Evolutionary conservation across 306 rosid species (phyloP).

Genomic region (Cicer yamashitae): DNA sequence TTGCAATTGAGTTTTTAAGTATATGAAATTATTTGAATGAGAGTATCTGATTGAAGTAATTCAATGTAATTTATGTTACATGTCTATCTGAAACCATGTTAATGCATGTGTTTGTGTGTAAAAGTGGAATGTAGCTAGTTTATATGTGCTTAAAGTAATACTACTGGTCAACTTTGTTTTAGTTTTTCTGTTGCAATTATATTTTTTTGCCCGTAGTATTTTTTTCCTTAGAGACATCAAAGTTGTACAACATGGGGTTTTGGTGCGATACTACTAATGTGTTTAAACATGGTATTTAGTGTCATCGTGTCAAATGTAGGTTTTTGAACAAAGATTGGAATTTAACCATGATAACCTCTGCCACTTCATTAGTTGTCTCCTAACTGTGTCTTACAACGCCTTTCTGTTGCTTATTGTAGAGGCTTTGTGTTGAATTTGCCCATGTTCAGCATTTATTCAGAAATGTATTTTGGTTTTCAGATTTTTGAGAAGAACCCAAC

Average conservation of each 20-base stretch:
- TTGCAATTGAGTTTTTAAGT: no score
- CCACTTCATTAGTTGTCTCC: no score
- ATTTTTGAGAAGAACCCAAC: slow-evolving; percentile 93
- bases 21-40: no score
- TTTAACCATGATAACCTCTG: no score
- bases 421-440: not conserved
- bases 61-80: not conserved
- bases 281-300: no score
- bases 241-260: not conserved
- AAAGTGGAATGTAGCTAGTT: not conserved
- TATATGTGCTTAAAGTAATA: not conserved
- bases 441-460: not conserved
- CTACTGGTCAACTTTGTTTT: not conserved
- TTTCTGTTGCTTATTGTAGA: not conserved
- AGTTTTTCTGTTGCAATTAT: not conserved
- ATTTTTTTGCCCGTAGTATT: not conserved
- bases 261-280: not conserved
- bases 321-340: no score
- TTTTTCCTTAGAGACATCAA: not conserved
- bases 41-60: no score
- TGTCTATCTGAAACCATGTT: not conserved
- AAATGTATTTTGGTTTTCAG: slow-evolving; percentile 41
- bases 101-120: not conserved
- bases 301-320: no score
- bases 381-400: no score